These are phyloP conservation scores for Colletotrichum graminicola DNA, from an alignment of 2,329 filamentous ascomycete genomes.

Conservation along the genomic window DNA sequence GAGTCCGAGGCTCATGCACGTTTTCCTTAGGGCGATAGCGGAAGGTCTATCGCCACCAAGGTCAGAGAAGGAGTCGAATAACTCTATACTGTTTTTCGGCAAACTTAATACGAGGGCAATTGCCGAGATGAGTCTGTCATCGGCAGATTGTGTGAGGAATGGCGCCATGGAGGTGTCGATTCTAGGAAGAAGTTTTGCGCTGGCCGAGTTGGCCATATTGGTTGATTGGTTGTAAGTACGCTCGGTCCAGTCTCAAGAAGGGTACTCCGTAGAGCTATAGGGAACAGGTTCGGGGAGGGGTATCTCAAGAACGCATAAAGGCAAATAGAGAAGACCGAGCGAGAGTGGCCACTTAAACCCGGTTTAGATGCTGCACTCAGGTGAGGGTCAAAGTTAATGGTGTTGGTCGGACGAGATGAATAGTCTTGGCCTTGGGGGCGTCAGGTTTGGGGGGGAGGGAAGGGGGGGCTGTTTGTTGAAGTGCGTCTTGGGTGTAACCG, in stretches of 20 bases:
- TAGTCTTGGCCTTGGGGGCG: conserved; percentile 13
- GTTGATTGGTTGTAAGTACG: conserved; percentile 3
- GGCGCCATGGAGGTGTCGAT: conserved; percentile 45
- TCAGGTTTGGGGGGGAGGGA: background rate
- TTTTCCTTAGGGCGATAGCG: conserved; percentile 51
- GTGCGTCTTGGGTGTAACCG: conserved; percentile 23
- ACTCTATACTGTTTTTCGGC: conserved; percentile 48
- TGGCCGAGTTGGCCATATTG: conserved; percentile 35
- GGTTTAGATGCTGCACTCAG: conserved; percentile 27
- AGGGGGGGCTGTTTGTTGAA: conserved; percentile 15
- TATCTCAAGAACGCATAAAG: conserved; percentile 41
- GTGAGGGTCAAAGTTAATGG: conserved; percentile 24
- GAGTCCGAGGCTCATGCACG: conserved; percentile 54
- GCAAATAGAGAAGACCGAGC: conserved; percentile 29
- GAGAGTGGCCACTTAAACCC: conserved; percentile 23
- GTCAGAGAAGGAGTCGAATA: conserved; percentile 59
- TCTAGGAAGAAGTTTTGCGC: conserved; percentile 42
- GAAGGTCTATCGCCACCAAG: conserved; percentile 56
- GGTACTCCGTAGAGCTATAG: conserved; percentile 9
- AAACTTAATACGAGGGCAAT: conserved; percentile 55
- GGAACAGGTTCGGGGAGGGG: conserved; percentile 27
- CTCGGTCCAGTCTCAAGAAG: conserved; percentile 36
- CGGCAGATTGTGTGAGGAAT: conserved; percentile 41
- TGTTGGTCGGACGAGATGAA: conserved; percentile 32
- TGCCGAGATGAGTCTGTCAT: conserved; percentile 51